These are phyloP conservation scores for Anaeromyces robustus DNA, from an alignment of 192 early-diverging fungal species.

Conservation along the genomic window DNA sequence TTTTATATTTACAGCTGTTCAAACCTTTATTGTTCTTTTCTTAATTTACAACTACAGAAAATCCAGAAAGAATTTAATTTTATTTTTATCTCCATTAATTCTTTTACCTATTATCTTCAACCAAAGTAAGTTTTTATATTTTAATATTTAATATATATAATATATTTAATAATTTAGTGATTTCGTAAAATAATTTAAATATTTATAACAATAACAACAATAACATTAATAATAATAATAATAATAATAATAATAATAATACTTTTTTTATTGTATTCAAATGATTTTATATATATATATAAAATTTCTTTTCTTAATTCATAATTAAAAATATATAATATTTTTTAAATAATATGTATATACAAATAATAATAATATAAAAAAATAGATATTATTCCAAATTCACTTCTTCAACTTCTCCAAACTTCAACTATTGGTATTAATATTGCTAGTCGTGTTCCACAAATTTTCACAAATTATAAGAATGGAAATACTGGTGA, in stretches of 20 bases:
- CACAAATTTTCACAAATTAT: conserved; percentile 78
- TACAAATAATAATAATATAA: not conserved
- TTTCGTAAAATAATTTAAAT: no score
- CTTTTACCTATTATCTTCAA: not conserved
- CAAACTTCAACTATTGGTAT: conserved; percentile 66
- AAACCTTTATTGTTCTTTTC: not conserved
- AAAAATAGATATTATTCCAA: not conserved
- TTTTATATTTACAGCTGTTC: not conserved
- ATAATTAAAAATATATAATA: no score
- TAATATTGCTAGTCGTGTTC: conserved; percentile 63
- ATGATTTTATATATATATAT: no score
- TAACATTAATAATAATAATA: no score
- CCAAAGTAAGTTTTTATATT: not conserved
- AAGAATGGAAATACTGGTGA: conserved; percentile 74
- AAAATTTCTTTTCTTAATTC: no score
- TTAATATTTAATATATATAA: no score
- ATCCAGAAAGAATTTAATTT: not conserved
- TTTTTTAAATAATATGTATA: no score
- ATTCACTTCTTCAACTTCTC: conserved; percentile 35
- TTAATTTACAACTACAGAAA: not conserved
- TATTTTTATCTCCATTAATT: not conserved
- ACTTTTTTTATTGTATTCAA: no score
- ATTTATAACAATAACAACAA: no score
- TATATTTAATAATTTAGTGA: no score
- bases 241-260: no score